These are phyloP conservation scores for Gentiana macrophylla DNA, from an alignment of 257 asterid species.

Conservation along the genomic window DNA sequence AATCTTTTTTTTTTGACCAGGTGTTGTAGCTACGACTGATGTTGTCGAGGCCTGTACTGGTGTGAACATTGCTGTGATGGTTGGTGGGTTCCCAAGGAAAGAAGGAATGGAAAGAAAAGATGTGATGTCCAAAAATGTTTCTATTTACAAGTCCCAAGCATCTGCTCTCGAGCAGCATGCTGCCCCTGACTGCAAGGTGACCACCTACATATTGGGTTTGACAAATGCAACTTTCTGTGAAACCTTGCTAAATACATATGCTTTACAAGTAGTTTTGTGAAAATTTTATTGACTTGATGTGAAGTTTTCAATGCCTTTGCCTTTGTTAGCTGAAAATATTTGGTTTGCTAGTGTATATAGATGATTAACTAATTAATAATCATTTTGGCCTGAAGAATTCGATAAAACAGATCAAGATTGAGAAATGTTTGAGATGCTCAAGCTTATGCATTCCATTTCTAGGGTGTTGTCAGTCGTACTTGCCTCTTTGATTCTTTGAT, in stretches of 20 bases:
- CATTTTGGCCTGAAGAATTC: no score
- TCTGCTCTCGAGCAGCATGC: constrained; percentile 86
- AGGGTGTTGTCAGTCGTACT: no score
- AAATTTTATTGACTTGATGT: no score
- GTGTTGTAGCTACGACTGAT: constrained; percentile 91
- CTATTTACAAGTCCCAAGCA: constrained; percentile 86
- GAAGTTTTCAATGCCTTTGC: no score
- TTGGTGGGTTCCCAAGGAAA: constrained; percentile 95
- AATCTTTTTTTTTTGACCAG: constrained; percentile 15
- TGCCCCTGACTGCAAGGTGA: constrained; percentile 86
- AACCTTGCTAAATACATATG: no score
- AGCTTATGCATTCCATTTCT: no score
- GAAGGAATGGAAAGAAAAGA: constrained; percentile 96
- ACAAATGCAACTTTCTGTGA: no score
- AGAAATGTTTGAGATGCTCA: no score
- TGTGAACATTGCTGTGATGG: constrained; percentile 81
- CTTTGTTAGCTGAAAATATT: not conserved
- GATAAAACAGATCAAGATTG: no score
- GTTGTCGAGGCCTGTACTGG: constrained; percentile 77
- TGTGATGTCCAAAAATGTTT: constrained; percentile 87
- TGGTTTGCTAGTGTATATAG: not conserved
- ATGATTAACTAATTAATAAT: no score
- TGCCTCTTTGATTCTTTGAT: no score
- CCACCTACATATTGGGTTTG: not conserved
- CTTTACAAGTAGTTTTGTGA: no score